phyloP scores from a whole-genome alignment of 139 green algal species.

The Picochlorum sp. region DNA sequence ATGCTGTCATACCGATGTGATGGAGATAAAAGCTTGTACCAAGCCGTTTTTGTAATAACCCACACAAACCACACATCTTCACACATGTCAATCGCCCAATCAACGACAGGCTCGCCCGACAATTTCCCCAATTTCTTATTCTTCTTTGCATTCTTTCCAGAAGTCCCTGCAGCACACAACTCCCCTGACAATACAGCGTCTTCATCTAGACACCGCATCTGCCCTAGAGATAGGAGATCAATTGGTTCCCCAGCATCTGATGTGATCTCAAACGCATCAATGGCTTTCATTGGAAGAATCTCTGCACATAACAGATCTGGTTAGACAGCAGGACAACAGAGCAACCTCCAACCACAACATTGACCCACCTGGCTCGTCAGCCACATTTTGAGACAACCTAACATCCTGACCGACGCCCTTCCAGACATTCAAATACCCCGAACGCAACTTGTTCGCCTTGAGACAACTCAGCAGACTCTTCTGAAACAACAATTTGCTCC shows the following conservation, averaged over 20 bases:
- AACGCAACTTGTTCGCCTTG: neutral
- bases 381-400: neutral
- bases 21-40: slow-evolving; percentile 17
- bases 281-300: slow-evolving; percentile 20
- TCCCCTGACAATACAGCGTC: neutral
- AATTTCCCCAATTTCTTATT: neutral
- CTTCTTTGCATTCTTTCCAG: no score
- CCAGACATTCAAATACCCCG: neutral
- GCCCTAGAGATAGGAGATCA: neutral
- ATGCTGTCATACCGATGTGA: neutral
- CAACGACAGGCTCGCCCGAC: neutral
- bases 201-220: slow-evolving; percentile 1
- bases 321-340: no score
- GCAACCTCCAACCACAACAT: no score
- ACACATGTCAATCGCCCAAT: slow-evolving; percentile 22
- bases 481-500: neutral
- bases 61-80: neutral
- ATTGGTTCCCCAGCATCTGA: neutral
- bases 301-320: neutral
- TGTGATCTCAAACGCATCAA: slow-evolving; percentile 14
- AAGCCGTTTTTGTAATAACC: slow-evolving; percentile 15
- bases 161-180: neutral
- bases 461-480: neutral
- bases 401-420: neutral
- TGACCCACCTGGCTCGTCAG: neutral